Evolutionary conservation across 257 asterid genomes (phyloP), one percentile per base, ranked within the genome.

Genomic region (Solanum appendiculatum): DNA sequence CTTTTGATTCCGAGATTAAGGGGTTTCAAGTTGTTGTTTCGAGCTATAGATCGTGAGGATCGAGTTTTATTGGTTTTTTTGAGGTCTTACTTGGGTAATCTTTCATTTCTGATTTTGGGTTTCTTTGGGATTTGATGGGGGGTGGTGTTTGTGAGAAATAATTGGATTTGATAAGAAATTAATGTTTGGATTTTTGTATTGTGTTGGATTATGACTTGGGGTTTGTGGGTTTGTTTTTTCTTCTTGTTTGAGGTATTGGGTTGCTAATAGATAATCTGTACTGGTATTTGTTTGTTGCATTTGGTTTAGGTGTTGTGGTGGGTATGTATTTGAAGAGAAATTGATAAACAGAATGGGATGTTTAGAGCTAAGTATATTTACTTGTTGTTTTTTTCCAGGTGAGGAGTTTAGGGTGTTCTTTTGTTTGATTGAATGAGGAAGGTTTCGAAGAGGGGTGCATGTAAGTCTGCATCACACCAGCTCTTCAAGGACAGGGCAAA

Each of bases 401-500:
- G 63, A 73, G 86, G 68, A 44, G 84, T 58, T 89, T 87, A 91
- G 88, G 86, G 89, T 84, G 77, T 63, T 78, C 40, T 85, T 46
- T 68, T 44, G 87, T 87, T 27, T 86, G 86, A 91, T 88, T 87
- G 58, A 92, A 97, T 97, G 99, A 94, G 94, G 86, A 96, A 95
- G 93, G 94, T 92, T 89, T 91, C 92, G 81, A 96, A 94, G 98
- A 94, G 93, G 21, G 95, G 94, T 82, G 97, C 94, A 29, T 93
- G 94, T 94, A 94, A 92, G 91, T 94, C 98, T 56, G 90, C 96
- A 87, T 93, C 98, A 80, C 98, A 97, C 91, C 97, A 95, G 89
- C 91, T 94, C 93, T 96, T 96, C 93, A 97, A 96, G 91, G 99
- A 96, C 90, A 93, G 95, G 85, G 99, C 98, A 1, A 97, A 96